Conservation (phyloP, 2,329 filamentous ascomycete species). For the Fusarium proliferatum region DNA sequence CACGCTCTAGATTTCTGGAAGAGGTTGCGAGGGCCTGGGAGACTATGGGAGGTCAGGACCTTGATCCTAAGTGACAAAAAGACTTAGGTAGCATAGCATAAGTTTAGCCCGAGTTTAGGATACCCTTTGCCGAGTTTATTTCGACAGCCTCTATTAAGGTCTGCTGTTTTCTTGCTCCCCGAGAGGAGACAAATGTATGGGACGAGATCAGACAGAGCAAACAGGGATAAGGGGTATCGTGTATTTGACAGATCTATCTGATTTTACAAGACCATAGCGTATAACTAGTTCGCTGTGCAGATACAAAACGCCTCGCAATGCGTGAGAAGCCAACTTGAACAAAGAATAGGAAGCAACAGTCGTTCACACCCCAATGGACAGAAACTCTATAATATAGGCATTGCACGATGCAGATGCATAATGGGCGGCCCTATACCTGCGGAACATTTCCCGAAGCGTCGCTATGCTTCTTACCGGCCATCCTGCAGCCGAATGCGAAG, state of each 20-base stretch:
- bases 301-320: conserved; percentile 36
- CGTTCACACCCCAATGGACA: background rate
- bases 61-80: too few relatives aligned
- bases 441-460: conserved; percentile 6
- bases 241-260: conserved; percentile 15
- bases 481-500: background rate
- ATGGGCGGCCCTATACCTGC: background rate
- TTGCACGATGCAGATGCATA: background rate
- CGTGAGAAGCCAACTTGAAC: background rate
- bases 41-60: too few relatives aligned
- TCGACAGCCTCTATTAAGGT: too few relatives aligned
- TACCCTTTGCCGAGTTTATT: too few relatives aligned
- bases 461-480: background rate
- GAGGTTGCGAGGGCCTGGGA: background rate
- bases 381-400: background rate
- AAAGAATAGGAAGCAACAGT: background rate
- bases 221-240: background rate
- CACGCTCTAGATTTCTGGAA: background rate
- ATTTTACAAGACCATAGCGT: background rate
- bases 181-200: background rate
- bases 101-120: too few relatives aligned
- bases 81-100: too few relatives aligned
- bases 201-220: background rate
- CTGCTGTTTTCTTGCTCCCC: too few relatives aligned
- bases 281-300: background rate